These are phyloP conservation scores for Lasiosphaeris hirsuta DNA, from an alignment of 495 filamentous ascomycete genomes.

Conservation along the genomic window DNA sequence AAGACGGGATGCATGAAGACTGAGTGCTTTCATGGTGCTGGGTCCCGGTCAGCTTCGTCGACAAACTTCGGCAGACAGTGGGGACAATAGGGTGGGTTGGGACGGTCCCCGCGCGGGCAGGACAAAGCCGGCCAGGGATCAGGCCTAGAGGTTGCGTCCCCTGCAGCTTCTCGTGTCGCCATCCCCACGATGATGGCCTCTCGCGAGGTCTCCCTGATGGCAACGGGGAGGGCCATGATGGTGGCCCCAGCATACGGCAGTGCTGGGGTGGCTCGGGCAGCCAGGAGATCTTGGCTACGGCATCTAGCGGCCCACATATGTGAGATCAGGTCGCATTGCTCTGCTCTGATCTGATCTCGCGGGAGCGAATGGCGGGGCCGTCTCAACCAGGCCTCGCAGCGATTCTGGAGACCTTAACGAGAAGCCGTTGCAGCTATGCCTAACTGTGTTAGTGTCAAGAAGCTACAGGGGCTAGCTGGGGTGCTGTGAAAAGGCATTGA, in stretches of 20 bases:
- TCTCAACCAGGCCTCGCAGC: no score
- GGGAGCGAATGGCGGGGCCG: no score
- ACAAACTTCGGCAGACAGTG: slow-evolving; percentile 1
- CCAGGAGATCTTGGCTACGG: slow-evolving; percentile 7
- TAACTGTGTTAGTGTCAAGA: no score
- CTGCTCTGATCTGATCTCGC: no score
- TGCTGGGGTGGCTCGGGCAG: no score
- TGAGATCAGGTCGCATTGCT: neutral
- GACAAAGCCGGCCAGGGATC: slow-evolving; percentile 25
- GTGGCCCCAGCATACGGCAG: no score
- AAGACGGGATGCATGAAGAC: slow-evolving; percentile 21
- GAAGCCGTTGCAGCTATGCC: no score
- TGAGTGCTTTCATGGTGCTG: slow-evolving; percentile 7
- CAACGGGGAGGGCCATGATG: no score
- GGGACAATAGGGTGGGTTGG: slow-evolving; percentile 11
- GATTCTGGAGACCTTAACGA: no score
- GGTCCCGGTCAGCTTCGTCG: slow-evolving; percentile 17
- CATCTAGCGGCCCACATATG: neutral
- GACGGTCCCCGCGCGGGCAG: slow-evolving; percentile 21
- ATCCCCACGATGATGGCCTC: neutral
- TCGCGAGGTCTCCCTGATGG: no score
- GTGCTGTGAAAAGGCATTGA: slow-evolving; percentile 23
- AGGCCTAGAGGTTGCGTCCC: slow-evolving; percentile 7
- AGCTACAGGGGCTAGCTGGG: neutral
- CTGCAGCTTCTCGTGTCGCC: slow-evolving; percentile 7